Conservation (phyloP, 2,329 filamentous ascomycete species). For the Aspergillus ibericus region DNA sequence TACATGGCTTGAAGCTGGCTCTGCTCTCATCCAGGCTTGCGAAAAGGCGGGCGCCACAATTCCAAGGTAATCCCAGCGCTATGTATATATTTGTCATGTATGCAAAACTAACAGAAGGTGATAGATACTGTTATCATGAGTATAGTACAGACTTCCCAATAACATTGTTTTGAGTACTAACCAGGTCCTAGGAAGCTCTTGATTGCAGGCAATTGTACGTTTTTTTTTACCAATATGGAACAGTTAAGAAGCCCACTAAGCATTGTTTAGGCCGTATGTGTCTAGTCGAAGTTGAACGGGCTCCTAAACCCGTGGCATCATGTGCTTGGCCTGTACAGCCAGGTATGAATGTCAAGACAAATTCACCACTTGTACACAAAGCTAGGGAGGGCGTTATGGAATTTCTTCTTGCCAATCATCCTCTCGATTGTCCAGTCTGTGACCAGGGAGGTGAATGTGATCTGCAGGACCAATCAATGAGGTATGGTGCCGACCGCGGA, state of each 20-base stretch:
- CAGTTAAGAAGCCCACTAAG: not conserved
- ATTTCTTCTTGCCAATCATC: conserved; percentile 94
- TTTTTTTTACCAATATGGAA: not conserved
- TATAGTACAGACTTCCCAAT: conserved; percentile 41
- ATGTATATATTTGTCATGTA: not conserved
- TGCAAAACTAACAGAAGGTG: conserved; percentile 33
- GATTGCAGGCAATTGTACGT: conserved; percentile 91
- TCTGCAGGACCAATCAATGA: conserved; percentile 98
- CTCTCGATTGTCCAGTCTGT: conserved; percentile 94
- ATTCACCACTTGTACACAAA: conserved; percentile 94
- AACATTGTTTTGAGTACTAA: conserved; percentile 22
- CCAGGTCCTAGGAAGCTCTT: conserved; percentile 73
- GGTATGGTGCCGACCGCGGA: conserved; percentile 92
- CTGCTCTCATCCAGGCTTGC: conserved; percentile 97
- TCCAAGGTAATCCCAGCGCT: conserved; percentile 65
- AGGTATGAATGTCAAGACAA: conserved; percentile 98
- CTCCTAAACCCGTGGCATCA: conserved; percentile 95
- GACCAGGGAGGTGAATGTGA: conserved; percentile 99
- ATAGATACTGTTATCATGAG: conserved; percentile 98
- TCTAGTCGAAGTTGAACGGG: conserved; percentile 93
- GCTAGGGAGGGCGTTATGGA: conserved; percentile 99
- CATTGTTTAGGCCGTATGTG: conserved; percentile 73
- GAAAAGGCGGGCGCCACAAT: conserved; percentile 93
- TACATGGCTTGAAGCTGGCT: conserved; percentile 66
- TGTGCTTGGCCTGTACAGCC: conserved; percentile 99